These are phyloP conservation scores for Telopea speciosissima DNA, from an alignment of 177 flowering plant species.

Conservation along the genomic window DNA sequence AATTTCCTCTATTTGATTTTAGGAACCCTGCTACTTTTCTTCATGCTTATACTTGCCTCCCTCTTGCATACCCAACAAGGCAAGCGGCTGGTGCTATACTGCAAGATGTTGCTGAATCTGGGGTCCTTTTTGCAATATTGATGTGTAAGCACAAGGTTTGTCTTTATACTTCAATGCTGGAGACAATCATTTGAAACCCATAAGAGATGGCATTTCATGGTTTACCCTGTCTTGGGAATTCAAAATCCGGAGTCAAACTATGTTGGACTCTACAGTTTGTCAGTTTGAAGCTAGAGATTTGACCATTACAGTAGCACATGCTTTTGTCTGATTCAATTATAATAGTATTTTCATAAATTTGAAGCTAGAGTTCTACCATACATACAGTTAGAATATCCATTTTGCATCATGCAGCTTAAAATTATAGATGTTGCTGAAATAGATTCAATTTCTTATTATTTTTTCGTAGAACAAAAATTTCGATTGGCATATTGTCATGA, in stretches of 20 bases:
- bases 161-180: slow-evolving; percentile 1
- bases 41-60: slow-evolving; percentile 98
- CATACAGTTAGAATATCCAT: too few relatives aligned
- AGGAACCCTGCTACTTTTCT: slow-evolving; percentile 99
- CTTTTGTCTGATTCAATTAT: background rate
- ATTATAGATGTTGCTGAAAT: too few relatives aligned
- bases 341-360: too few relatives aligned
- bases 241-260: background rate
- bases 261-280: background rate
- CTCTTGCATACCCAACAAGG: slow-evolving; percentile 89
- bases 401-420: too few relatives aligned
- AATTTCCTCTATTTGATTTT: slow-evolving; percentile 7
- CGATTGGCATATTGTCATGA: too few relatives aligned
- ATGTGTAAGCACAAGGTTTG: slow-evolving; percentile 95
- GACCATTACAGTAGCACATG: background rate
- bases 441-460: too few relatives aligned
- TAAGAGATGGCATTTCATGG: background rate
- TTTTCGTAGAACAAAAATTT: too few relatives aligned
- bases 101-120: slow-evolving; percentile 97
- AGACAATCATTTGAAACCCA: background rate
- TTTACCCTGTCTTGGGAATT: background rate
- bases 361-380: too few relatives aligned
- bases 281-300: background rate
- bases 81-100: slow-evolving; percentile 96
- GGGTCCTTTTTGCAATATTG: slow-evolving; percentile 89